A percentile compares a stretch with the other conserved stretches of the same genome.
These are phyloP conservation scores for Gentiana macrophylla DNA, from an alignment of 257 asterid species.

Conservation along the genomic window DNA sequence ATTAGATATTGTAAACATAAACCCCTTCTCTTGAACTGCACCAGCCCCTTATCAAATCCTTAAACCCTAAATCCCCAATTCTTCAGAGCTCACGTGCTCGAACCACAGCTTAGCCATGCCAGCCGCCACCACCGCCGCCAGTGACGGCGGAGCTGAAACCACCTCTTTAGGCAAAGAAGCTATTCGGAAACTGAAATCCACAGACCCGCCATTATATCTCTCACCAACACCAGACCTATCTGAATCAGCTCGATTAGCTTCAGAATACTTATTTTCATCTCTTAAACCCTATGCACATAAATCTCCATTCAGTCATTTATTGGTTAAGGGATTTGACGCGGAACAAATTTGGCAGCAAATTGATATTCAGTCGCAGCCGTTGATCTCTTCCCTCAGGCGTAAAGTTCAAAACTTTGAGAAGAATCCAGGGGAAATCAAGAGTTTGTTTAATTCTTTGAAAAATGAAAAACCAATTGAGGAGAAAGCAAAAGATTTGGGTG, in stretches of 20 bases:
- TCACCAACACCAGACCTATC: slow-evolving; percentile 62
- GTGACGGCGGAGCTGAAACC: slow-evolving; percentile 15
- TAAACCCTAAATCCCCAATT: slow-evolving; percentile 25
- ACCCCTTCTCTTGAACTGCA: too few species aligned
- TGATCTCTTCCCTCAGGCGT: slow-evolving; percentile 51
- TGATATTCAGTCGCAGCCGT: slow-evolving; percentile 69
- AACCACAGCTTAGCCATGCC: slow-evolving; percentile 5
- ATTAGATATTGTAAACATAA: too few species aligned
- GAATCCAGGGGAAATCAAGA: slow-evolving; percentile 40
- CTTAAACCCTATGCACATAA: slow-evolving; percentile 59
- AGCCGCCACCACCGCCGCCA: slow-evolving; percentile 7
- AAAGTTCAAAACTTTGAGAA: slow-evolving; percentile 56
- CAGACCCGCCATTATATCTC: slow-evolving; percentile 59
- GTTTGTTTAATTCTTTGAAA: slow-evolving; percentile 27
- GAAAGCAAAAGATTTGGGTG: slow-evolving; percentile 7
- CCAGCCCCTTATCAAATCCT: neutral
- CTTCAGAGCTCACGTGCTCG: neutral
- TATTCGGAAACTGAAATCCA: slow-evolving; percentile 39
- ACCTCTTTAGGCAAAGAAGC: slow-evolving; percentile 28
- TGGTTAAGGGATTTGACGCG: slow-evolving; percentile 53
- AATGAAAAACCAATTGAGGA: slow-evolving; percentile 5
- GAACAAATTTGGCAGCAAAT: slow-evolving; percentile 97
- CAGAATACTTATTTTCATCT: slow-evolving; percentile 38
- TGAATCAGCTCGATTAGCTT: slow-evolving; percentile 60
- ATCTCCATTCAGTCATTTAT: slow-evolving; percentile 42